Percentiles rank a stretch among this genome's conserved stretches.
phyloP scores from a whole-genome alignment of 2,329 filamentous ascomycete species.

The Penicillium griseofulvum region DNA sequence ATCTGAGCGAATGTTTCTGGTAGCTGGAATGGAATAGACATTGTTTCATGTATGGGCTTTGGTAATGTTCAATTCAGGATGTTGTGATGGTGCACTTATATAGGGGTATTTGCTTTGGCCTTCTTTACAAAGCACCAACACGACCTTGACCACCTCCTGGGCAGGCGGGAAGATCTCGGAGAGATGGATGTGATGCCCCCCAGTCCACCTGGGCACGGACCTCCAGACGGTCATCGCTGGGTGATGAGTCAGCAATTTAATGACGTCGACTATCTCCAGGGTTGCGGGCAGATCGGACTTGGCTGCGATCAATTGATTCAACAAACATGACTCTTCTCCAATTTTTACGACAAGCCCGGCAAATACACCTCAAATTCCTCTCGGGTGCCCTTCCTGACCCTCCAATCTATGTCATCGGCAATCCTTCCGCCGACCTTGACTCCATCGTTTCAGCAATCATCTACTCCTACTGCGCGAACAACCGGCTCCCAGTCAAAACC shows the following conservation, averaged over 20 bases:
- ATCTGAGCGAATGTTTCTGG: conserved; percentile 28
- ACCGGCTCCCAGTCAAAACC: conserved; percentile 40
- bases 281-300: neutral
- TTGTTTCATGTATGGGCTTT: neutral
- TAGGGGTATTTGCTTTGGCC: too few species aligned
- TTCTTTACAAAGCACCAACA: too few species aligned
- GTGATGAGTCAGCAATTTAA: conserved; percentile 4
- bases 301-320: neutral
- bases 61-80: neutral
- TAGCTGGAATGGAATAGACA: conserved; percentile 11
- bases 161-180: too few species aligned
- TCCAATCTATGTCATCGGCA: conserved; percentile 44
- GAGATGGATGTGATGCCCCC: neutral
- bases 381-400: conserved; percentile 22
- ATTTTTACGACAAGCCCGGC: conserved; percentile 37
- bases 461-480: conserved; percentile 58
- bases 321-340: conserved; percentile 32
- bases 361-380: conserved; percentile 29
- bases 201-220: too few species aligned
- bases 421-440: conserved; percentile 57
- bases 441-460: conserved; percentile 61
- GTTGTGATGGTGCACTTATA: neutral
- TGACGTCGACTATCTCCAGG: conserved; percentile 6
- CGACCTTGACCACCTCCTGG: too few species aligned
- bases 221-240: too few species aligned